Evolutionary conservation across 768 basidiomycete genomes (phyloP).

Genomic region (Leccinum aurantiacum): DNA sequence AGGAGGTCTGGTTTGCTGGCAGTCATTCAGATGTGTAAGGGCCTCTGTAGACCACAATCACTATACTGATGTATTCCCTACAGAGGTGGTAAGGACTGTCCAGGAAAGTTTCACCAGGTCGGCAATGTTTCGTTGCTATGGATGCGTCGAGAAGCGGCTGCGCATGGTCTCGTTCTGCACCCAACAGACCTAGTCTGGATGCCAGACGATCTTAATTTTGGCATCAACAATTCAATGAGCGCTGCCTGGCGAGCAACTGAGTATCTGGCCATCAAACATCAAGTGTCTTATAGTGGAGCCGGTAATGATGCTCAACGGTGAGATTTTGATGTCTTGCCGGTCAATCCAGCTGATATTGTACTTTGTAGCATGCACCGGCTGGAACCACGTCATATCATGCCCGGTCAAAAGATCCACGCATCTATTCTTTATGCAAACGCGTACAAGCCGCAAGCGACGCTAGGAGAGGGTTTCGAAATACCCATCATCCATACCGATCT

Average conservation of each 20-base stretch:
- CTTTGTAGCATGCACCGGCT: neutral
- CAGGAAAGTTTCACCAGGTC: neutral
- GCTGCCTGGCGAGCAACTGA: neutral
- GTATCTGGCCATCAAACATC: neutral
- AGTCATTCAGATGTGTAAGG: neutral
- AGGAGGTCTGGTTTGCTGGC: neutral
- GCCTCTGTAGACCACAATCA: neutral
- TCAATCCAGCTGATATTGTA: neutral
- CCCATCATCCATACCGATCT: neutral
- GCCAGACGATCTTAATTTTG: neutral
- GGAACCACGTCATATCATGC: slow-evolving; percentile 13
- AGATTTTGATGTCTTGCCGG: neutral
- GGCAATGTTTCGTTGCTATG: neutral
- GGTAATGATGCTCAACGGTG: neutral
- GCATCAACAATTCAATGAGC: neutral
- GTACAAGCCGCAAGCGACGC: neutral
- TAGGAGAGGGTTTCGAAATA: neutral
- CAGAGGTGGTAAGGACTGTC: neutral
- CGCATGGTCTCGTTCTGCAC: neutral
- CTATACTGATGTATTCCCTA: neutral
- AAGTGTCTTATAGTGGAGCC: neutral
- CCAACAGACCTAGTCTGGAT: neutral
- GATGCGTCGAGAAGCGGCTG: neutral
- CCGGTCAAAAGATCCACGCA: neutral
- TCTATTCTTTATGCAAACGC: neutral